Base-by-base conservation (phyloP, 2,329 filamentous ascomycete genomes). In the Leptographium procerum region DNA sequence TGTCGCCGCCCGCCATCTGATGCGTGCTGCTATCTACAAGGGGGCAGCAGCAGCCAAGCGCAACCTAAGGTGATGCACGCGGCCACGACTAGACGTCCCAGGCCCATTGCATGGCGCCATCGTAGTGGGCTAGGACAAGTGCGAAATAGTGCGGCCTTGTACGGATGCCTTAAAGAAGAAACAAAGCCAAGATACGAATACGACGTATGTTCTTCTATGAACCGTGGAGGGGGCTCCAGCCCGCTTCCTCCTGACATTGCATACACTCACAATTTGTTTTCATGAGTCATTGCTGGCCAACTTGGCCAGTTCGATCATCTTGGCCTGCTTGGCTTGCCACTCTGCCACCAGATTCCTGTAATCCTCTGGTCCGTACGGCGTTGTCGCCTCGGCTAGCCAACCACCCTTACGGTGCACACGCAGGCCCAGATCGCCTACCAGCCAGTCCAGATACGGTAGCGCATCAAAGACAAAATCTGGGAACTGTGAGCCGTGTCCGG, bases 391-490 rank as follows among this genome's bases (percentile, higher is more conserved):
- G 1, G 71, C 71, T 56, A 77, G 65, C 65, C 70, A 73, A 0
- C 79, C 76, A 58, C 75, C 70, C 72, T 86, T 87, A 36, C 82
- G 72, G 62, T 79, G 74, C 16, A 72, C 72, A 22, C 76, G 71
- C 57, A 91, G 69, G 0, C 82, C 86, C 58, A 91, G 65, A 68
- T 92, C 88, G 5, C 72, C 71, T 60, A 88, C 67, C 66, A 92
- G 68, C 65, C 85, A 65, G 69, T 91, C 88, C 22, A 89, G 68
- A 60, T 90, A 94, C 4, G 87, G 87, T 57, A 92, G 68, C 0
- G 80, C 80, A 68, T 94, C 89, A 66, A 92, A 91, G 22, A 88
- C 84, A 63, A 91, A 85, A 67, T 89, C 87, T 0, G 85, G 85
- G 59, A 79, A 75, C 66, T 75, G 77, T 45, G 73, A 75, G 1